Conservation (phyloP, 2,329 filamentous ascomycete species). For the Fusarium haematococcum region DNA sequence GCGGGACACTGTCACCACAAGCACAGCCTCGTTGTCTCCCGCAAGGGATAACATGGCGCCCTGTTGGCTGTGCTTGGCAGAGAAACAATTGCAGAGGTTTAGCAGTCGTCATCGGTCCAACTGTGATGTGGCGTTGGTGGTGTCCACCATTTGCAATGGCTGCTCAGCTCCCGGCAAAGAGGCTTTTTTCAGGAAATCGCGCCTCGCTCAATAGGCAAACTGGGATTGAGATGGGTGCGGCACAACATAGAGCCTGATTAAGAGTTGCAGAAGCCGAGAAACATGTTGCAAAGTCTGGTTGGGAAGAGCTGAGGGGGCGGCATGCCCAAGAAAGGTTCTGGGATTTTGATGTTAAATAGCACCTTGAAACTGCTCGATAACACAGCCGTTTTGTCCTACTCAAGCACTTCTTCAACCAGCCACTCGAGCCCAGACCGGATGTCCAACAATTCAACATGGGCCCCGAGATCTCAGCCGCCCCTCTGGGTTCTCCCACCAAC, state of each 20-base stretch:
- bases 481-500: neutral
- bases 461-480: neutral
- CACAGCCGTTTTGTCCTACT: neutral
- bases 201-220: neutral
- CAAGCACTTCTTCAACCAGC: neutral
- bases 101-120: neutral
- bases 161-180: neutral
- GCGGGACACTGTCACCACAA: neutral
- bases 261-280: neutral
- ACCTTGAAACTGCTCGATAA: neutral
- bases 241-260: neutral
- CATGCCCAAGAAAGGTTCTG: neutral
- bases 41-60: neutral
- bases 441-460: neutral
- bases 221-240: neutral
- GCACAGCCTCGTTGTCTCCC: neutral
- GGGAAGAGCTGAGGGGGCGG: neutral
- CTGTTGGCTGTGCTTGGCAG: neutral
- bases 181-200: neutral
- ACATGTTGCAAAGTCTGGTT: neutral
- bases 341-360: neutral
- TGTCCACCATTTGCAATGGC: neutral
- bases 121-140: neutral
- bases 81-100: neutral
- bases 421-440: neutral